Conservation (phyloP, 805 yeast genomes). For the Yarrowia deformans region DNA sequence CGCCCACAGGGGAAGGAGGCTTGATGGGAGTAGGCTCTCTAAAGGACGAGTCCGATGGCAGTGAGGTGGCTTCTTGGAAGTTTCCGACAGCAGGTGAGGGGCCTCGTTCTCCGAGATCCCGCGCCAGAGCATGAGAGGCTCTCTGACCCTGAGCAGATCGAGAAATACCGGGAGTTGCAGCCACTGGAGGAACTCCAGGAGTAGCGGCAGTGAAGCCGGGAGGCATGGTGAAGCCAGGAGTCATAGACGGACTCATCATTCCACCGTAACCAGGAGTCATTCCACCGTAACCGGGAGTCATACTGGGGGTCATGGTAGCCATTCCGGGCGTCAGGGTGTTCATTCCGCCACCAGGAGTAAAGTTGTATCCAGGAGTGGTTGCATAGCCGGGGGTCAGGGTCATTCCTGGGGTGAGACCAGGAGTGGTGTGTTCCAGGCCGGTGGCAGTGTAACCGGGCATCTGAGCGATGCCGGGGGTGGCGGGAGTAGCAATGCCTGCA, state of each 20-base stretch:
- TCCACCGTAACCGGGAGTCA: background rate
- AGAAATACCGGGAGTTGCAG: slow-evolving; percentile 6
- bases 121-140: slow-evolving; percentile 6
- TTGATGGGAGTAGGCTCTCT: slow-evolving; percentile 32
- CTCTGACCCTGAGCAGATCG: slow-evolving; percentile 22
- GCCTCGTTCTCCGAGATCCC: slow-evolving; percentile 34
- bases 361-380: slow-evolving; percentile 10
- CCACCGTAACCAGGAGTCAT: slow-evolving; percentile 2
- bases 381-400: slow-evolving; percentile 33
- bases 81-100: slow-evolving; percentile 13
- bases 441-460: slow-evolving; percentile 36
- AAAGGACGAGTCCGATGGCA: slow-evolving; percentile 28
- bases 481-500: slow-evolving; percentile 19
- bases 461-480: slow-evolving; percentile 22
- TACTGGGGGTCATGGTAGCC: slow-evolving; percentile 9
- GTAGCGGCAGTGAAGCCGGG: slow-evolving; percentile 12
- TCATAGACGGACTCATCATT: slow-evolving; percentile 10
- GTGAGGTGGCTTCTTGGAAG: slow-evolving; percentile 16
- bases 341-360: slow-evolving; percentile 10
- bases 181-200: slow-evolving; percentile 6
- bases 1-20: slow-evolving; percentile 30
- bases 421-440: slow-evolving; percentile 29
- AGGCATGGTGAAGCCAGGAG: slow-evolving; percentile 20
- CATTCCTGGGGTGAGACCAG: slow-evolving; percentile 23
- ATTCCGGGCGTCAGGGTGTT: slow-evolving; percentile 9